Evolutionary conservation across 2,329 filamentous ascomycete species (phyloP).

Genomic region (Coniella vitis): DNA sequence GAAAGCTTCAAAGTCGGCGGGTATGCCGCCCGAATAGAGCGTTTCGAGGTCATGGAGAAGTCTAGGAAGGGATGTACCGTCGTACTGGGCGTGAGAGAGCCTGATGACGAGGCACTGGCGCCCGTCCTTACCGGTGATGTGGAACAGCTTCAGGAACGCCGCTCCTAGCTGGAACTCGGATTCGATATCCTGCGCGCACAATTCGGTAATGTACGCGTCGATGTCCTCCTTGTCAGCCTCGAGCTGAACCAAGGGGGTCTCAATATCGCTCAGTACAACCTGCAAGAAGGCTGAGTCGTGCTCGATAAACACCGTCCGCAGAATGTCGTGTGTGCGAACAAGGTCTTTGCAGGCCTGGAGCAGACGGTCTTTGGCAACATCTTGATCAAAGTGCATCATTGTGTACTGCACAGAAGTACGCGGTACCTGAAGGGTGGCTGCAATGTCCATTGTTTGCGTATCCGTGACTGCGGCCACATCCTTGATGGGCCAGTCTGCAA

Average conservation of each 20-base stretch:
- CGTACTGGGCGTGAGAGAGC: conserved; percentile 42
- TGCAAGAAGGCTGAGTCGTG: conserved; percentile 28
- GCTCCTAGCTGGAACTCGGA: conserved; percentile 30
- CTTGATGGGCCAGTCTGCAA: conserved; percentile 27
- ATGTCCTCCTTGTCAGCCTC: conserved; percentile 24
- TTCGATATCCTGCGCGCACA: conserved; percentile 28
- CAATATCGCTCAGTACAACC: conserved; percentile 28
- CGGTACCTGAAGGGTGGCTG: conserved; percentile 28
- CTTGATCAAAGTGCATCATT: conserved; percentile 25
- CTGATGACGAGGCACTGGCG: conserved; percentile 31
- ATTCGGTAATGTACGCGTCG: conserved; percentile 23
- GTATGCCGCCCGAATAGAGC: conserved; percentile 26
- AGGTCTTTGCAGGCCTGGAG: conserved; percentile 24
- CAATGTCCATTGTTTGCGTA: conserved; percentile 33
- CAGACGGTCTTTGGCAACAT: conserved; percentile 23
- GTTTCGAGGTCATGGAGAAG: conserved; percentile 33
- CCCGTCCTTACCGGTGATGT: conserved; percentile 18
- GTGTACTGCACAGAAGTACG: conserved; percentile 33
- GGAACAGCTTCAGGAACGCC: conserved; percentile 27
- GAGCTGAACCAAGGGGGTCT: conserved; percentile 22
- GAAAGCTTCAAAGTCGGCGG: conserved; percentile 28
- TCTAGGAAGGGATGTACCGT: conserved; percentile 36
- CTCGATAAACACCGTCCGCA: conserved; percentile 32
- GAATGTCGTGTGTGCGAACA: conserved; percentile 28
- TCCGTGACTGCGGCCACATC: conserved; percentile 33